Conservation (phyloP, 2,329 filamentous ascomycete species). For the Ascocoryne sarcoides region DNA sequence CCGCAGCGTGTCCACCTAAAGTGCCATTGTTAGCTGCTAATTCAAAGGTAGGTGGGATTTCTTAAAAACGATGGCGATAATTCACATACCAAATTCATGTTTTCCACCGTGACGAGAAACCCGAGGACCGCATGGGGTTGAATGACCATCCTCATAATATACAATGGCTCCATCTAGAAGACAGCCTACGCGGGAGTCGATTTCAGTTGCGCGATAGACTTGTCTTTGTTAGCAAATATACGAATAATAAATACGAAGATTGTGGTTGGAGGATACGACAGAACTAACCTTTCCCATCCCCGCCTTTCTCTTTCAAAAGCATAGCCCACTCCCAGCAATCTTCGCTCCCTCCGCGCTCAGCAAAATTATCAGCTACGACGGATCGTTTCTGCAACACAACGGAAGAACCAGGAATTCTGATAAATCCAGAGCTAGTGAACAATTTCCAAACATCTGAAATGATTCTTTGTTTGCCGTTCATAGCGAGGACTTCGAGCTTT, state of each 20-base stretch:
- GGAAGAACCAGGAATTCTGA: constrained; percentile 33
- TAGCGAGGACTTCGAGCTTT: constrained; percentile 29
- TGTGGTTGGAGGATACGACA: too few species aligned
- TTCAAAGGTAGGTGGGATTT: too few species aligned
- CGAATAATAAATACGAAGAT: too few species aligned
- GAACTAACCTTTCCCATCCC: constrained; percentile 13
- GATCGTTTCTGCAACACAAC: constrained; percentile 31
- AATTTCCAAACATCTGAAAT: constrained; percentile 30
- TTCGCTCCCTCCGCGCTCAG: background rate
- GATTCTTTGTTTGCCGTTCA: constrained; percentile 33
- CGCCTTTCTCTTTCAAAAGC: constrained; percentile 20
- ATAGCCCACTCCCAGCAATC: constrained; percentile 27
- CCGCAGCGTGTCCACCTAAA: constrained; percentile 22
- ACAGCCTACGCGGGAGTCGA: constrained; percentile 38
- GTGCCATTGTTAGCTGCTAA: too few species aligned
- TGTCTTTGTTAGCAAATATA: background rate
- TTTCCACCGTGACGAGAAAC: background rate
- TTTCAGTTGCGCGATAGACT: constrained; percentile 32
- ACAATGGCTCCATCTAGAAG: constrained; percentile 38
- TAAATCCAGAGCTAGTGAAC: constrained; percentile 25
- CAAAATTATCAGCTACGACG: constrained; percentile 2
- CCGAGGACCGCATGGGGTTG: constrained; percentile 34
- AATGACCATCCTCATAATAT: constrained; percentile 36
- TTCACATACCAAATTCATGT: constrained; percentile 11
- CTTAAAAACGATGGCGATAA: background rate